These are phyloP conservation scores for Tetracentron sinense DNA, from an alignment of 164 flowering plant species.

Conservation along the genomic window DNA sequence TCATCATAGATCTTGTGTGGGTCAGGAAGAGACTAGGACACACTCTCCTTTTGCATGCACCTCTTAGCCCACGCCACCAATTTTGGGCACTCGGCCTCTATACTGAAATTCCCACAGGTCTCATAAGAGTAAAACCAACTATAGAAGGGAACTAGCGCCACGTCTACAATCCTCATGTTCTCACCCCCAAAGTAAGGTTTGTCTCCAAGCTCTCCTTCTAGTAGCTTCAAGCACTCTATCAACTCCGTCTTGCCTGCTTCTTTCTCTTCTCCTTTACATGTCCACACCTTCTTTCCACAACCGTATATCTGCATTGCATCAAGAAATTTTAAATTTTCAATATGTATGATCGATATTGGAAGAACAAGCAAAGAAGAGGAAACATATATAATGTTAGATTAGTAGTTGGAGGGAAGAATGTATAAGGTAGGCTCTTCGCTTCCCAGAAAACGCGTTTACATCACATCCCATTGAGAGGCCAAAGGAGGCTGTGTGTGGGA, in stretches of 20 bases:
- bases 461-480: too few species aligned
- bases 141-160: background rate
- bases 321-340: too few species aligned
- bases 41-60: background rate
- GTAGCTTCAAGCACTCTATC: background rate
- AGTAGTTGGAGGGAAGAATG: too few species aligned
- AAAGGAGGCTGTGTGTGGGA: too few species aligned
- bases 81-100: background rate
- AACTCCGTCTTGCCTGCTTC: constrained; percentile 3
- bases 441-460: too few species aligned
- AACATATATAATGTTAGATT: too few species aligned
- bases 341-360: too few species aligned
- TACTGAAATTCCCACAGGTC: background rate
- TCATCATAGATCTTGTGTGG: background rate
- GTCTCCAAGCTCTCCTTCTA: constrained; percentile 7
- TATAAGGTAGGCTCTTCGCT: too few species aligned
- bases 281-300: background rate
- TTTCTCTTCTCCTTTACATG: background rate
- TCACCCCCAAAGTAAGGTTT: constrained; percentile 6
- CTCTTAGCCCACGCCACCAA: background rate
- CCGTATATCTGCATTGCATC: background rate
- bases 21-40: background rate
- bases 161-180: constrained; percentile 1
- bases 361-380: too few species aligned
- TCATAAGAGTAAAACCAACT: background rate